phyloP scores from a whole-genome alignment of 2,329 filamentous ascomycete species.

The Penicillium aurantiogriseum region DNA sequence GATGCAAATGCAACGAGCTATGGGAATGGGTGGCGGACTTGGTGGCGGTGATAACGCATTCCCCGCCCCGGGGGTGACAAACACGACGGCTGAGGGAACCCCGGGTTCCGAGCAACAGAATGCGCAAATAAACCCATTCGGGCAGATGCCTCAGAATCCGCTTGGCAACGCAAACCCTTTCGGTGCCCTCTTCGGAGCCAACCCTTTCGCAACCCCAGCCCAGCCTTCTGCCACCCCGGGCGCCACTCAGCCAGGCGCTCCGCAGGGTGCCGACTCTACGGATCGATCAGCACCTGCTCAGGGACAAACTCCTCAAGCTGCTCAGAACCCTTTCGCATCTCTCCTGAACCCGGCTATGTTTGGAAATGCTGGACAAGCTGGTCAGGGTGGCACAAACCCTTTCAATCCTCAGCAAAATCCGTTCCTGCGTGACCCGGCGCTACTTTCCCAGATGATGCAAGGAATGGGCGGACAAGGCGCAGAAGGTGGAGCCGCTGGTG shows the following conservation, averaged over 20 bases:
- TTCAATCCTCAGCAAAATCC: slow-evolving; percentile 52
- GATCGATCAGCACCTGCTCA: slow-evolving; percentile 31
- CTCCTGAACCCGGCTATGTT: slow-evolving; percentile 56
- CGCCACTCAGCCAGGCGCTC: slow-evolving; percentile 31
- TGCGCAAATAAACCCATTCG: slow-evolving; percentile 23
- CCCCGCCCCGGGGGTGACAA: slow-evolving; percentile 86
- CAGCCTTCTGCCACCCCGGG: slow-evolving; percentile 34
- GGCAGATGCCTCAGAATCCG: slow-evolving; percentile 18
- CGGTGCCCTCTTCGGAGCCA: slow-evolving; percentile 55
- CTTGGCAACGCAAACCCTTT: slow-evolving; percentile 49
- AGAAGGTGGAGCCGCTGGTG: slow-evolving; percentile 35
- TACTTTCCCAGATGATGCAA: slow-evolving; percentile 58
- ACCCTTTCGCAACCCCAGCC: slow-evolving; percentile 25
- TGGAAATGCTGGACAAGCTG: slow-evolving; percentile 31
- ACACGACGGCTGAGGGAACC: slow-evolving; percentile 68
- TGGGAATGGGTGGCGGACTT: slow-evolving; percentile 52
- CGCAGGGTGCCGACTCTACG: slow-evolving; percentile 31
- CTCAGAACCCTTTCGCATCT: slow-evolving; percentile 66
- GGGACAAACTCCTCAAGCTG: slow-evolving; percentile 39
- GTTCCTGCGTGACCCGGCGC: slow-evolving; percentile 59
- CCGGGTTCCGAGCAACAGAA: slow-evolving; percentile 37
- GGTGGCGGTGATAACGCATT: slow-evolving; percentile 60
- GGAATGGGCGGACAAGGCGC: slow-evolving; percentile 43
- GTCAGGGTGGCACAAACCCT: slow-evolving; percentile 46
- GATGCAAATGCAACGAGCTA: slow-evolving; percentile 72